Base-by-base conservation (phyloP, 805 yeast species). In the Pichia paraexigua region DNA sequence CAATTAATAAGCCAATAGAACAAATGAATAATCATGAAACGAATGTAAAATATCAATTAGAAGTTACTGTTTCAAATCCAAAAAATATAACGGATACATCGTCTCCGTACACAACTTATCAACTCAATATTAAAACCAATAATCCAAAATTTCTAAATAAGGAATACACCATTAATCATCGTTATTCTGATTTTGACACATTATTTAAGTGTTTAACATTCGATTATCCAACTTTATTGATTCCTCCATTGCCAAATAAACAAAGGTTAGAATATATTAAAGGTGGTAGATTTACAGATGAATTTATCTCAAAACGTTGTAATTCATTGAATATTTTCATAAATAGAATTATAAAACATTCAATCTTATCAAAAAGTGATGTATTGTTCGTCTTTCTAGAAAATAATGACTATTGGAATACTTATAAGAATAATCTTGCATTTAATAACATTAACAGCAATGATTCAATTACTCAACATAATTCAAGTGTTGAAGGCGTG, bases 181-280 rank as follows among this genome's bases (percentile, higher is more conserved):
- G 99, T 48, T 92, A 87, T 66, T 86, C 92, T 6, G 98, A 94
- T 66, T 88, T 92, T 66, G 78, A 85, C 52, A 80, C 84, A 57
- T 74, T 92, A 22, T 87, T 84, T 66, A 86, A 84, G 54, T 82
- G 88, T 51, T 71, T 92, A 49, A 65, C 75, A 47, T 83, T 80
- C 58, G 97, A 91, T 63, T 86, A 74, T 63, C 96, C 97, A 0
- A 86, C 94, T 5, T 75, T 87, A 53, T 79, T 94, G 15, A 80
- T 92, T 0, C 99, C 99, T 1, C 97, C 98, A 15, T 73, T 92
- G 49, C 99, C 99, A 0, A 95, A 92, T 55, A 91, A 90, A 66
- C 87, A 87, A 70, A 79, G 95, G 54, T 73, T 92, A 59, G 96
- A 92, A 65, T 92, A 94, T 67, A 76, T 92, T 48, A 90, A 95